Percentiles rank a stretch among this genome's conserved stretches.
Evolutionary conservation across 139 green algal species (phyloP).

Genomic region (Penium margaritaceum): DNA sequence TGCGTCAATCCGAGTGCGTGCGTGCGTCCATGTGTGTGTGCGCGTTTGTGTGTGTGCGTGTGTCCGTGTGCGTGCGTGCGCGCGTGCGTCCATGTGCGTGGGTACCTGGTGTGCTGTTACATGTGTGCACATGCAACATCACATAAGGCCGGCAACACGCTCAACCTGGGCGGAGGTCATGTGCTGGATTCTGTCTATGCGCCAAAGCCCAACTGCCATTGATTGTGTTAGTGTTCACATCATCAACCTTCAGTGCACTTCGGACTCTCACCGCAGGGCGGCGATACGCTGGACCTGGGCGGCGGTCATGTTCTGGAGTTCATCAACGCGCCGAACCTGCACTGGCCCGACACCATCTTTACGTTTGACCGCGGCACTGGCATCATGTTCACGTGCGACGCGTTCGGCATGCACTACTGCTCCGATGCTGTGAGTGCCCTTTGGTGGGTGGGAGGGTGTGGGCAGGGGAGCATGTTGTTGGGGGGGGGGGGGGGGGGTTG

Average conservation of each 20-base stretch:
- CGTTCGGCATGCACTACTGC: conserved; percentile 93
- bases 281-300: conserved; percentile 77
- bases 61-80: too few species aligned
- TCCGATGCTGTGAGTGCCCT: conserved; percentile 58
- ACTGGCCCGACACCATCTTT: conserved; percentile 95
- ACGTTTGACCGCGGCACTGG: conserved; percentile 73
- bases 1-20: too few species aligned
- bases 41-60: too few species aligned
- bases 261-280: conserved; percentile 53
- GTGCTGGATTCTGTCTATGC: conserved; percentile 88
- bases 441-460: too few species aligned
- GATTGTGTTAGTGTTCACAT: not conserved
- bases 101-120: too few species aligned
- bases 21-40: too few species aligned
- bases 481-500: too few species aligned
- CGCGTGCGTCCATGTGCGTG: too few species aligned
- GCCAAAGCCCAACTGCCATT: conserved; percentile 89
- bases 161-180: conserved; percentile 80
- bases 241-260: not conserved
- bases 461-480: too few species aligned
- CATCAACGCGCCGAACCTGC: conserved; percentile 91
- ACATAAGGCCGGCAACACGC: conserved; percentile 79
- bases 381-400: conserved; percentile 94
- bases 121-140: too few species aligned
- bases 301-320: conserved; percentile 84